Percentiles rank a stretch among this genome's conserved stretches.
Conservation (phyloP, 2,329 filamentous ascomycete species). For the Phaeosphaeria sp. region DNA sequence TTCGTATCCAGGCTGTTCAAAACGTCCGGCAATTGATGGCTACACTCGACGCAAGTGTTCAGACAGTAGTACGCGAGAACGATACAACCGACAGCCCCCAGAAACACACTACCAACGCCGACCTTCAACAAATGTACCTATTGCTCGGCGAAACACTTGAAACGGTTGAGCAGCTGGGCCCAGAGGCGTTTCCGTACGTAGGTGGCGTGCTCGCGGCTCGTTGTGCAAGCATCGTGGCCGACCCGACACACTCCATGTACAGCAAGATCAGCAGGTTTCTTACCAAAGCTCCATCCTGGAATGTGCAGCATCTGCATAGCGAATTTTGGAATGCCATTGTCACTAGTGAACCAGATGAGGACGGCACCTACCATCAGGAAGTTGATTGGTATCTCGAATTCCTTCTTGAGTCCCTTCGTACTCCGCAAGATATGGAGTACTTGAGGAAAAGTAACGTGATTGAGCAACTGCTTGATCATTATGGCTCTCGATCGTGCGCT, state of each 20-base stretch:
- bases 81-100: conserved; percentile 9
- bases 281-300: conserved; percentile 78
- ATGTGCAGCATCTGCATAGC: conserved; percentile 60
- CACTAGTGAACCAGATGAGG: conserved; percentile 75
- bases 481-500: conserved; percentile 69
- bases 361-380: conserved; percentile 73
- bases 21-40: conserved; percentile 69
- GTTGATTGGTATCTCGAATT: conserved; percentile 76
- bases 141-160: conserved; percentile 81
- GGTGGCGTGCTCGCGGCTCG: conserved; percentile 77
- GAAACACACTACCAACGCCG: conserved; percentile 58
- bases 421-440: conserved; percentile 64
- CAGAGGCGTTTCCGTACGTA: conserved; percentile 68
- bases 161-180: conserved; percentile 56
- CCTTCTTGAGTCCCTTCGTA: conserved; percentile 71
- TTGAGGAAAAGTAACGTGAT: conserved; percentile 70
- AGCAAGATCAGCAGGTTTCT: conserved; percentile 86
- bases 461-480: conserved; percentile 75
- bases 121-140: conserved; percentile 79
- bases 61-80: not conserved
- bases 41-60: conserved; percentile 53
- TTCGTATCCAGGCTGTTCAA: conserved; percentile 77
- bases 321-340: conserved; percentile 74
- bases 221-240: conserved; percentile 71
- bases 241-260: conserved; percentile 83